Evolutionary conservation across 148 eudicot genomes (phyloP).

Genomic region (Agrostemma githago): DNA sequence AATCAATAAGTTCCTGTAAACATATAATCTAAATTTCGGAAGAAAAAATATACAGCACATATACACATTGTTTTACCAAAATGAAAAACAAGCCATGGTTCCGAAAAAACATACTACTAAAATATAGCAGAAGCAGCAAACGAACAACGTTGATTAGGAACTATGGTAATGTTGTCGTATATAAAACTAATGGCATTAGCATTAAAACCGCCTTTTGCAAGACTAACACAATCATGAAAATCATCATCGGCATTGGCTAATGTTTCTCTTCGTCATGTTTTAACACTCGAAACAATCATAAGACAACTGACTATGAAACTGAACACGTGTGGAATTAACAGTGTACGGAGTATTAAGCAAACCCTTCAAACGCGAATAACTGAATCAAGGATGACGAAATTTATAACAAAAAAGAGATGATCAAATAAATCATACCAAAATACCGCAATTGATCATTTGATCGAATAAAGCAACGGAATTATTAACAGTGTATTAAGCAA

Average conservation of each 20-base stretch:
- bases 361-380: too few species aligned
- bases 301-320: neutral
- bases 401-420: neutral
- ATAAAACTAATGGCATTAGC: neutral
- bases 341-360: neutral
- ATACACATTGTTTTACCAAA: neutral
- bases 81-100: neutral
- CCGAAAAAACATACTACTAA: neutral
- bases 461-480: neutral
- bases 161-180: too few species aligned
- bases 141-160: too few species aligned
- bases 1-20: conserved; percentile 9
- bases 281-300: neutral
- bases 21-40: neutral
- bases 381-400: too few species aligned
- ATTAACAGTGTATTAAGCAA: neutral
- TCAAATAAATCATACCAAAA: conserved; percentile 32
- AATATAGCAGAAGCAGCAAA: too few species aligned
- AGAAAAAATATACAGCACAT: neutral
- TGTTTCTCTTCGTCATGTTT: too few species aligned
- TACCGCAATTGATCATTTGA: conserved; percentile 50
- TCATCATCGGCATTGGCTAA: too few species aligned
- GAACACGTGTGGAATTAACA: neutral
- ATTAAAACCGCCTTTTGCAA: neutral
- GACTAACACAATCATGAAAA: neutral